Base-by-base conservation (phyloP, 2,329 filamentous ascomycete genomes). In the Pyricularia sp. region DNA sequence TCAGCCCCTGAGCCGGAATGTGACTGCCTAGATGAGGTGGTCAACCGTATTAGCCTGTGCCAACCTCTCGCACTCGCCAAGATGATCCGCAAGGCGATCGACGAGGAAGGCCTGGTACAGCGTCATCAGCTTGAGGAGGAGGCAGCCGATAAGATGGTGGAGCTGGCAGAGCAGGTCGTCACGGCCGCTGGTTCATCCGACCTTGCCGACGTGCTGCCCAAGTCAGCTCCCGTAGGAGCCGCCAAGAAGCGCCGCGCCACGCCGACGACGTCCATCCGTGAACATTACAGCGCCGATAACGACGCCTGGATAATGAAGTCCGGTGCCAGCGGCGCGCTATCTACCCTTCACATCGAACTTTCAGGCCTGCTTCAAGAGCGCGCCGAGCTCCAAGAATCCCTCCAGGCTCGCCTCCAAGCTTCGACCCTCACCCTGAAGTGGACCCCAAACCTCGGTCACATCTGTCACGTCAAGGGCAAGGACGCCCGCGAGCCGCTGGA, bases 381-480 rank as follows among this genome's bases (percentile, higher is more conserved):
- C 75, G 73, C 76, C 0, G 71, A 78, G 1, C 82, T 98, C 4
- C 86, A 85, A 11, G 81, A 86, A 23, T 79, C 79, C 4, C 83
- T 98, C 26, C 87, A 89, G 68, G 77, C 84, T 14, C 82, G 86
- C 5, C 83, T 94, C 63, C 78, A 79, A 69, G 88, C 88, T 12
- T 78, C 87, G 6, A 90, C 85, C 70, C 84, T 98, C 63, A 91
- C 88, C 0, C 85, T 99, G 25, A 92, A 90, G 74, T 98, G 93
- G 91, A 93, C 90, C 0, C 91, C 94, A 0, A 90, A 90, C 17
- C 84, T 97, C 1, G 94, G 95, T 10, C 92, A 99, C 77, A 92
- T 97, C 75, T 94, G 92, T 73, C 94, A 98, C 76, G 86, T 98
- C 73, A 95, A 90, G 78, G 93, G 93, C 42, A 94, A 91, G 77